Conservation (phyloP, 179 eudicot species). For the Gypsophila paniculata region DNA sequence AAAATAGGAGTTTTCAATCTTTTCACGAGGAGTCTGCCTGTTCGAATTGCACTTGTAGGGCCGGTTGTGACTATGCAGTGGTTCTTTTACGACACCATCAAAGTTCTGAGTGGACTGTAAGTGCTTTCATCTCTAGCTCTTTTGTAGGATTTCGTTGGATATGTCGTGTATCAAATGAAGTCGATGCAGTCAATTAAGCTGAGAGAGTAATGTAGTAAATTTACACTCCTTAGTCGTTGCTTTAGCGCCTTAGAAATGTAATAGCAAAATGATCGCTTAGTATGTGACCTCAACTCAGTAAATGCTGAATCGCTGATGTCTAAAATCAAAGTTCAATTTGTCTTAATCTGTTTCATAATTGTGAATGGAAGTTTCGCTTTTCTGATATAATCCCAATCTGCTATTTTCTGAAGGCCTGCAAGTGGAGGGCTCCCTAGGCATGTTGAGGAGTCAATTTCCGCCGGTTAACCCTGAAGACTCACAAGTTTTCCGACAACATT, state of each 20-base stretch:
- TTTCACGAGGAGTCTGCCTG: slow-evolving; percentile 83
- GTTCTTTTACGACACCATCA: slow-evolving; percentile 81
- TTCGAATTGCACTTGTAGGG: slow-evolving; percentile 75
- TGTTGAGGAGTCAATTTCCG: slow-evolving; percentile 35
- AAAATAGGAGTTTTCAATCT: slow-evolving; percentile 66
- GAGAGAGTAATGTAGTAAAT: no score
- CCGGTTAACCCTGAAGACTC: slow-evolving; percentile 19
- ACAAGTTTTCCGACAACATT: slow-evolving; percentile 8
- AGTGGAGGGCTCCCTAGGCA: slow-evolving; percentile 60
- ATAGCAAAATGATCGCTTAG: no score
- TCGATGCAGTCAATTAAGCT: no score
- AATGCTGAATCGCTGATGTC: neutral
- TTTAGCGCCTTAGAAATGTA: neutral
- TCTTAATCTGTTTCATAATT: slow-evolving; percentile 2
- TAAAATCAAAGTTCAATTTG: neutral
- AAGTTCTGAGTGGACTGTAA: slow-evolving; percentile 81
- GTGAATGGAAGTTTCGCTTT: neutral
- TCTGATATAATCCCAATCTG: slow-evolving; percentile 10
- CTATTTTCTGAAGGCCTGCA: slow-evolving; percentile 56
- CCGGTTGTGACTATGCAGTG: slow-evolving; percentile 90
- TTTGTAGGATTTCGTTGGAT: neutral
- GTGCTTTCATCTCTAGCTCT: slow-evolving; percentile 22
- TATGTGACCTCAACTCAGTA: no score
- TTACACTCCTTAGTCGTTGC: neutral
- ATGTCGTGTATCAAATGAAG: neutral